A percentile compares a stretch with the other conserved stretches of the same genome.
Conservation (phyloP, 2,329 filamentous ascomycete genomes). For the Mariannaea elegans region DNA sequence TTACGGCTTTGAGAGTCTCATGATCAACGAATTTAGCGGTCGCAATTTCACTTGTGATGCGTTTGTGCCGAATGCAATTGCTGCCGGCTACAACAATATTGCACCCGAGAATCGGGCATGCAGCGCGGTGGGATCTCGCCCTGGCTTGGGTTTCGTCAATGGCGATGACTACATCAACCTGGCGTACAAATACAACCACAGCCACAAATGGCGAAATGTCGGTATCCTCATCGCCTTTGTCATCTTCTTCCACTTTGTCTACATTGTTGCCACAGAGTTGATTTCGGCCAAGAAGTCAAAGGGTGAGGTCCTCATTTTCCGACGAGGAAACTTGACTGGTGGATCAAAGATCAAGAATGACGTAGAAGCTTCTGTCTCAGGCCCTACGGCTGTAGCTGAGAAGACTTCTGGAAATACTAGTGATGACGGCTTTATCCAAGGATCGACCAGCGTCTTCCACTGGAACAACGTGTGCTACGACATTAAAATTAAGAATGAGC, state of each 20-base stretch:
- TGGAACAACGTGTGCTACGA: slow-evolving; percentile 80
- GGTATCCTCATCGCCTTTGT: slow-evolving; percentile 64
- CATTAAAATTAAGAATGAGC: slow-evolving; percentile 73
- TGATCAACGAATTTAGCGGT: slow-evolving; percentile 71
- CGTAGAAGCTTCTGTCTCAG: slow-evolving; percentile 28
- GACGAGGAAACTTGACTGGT: slow-evolving; percentile 48
- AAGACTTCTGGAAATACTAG: slow-evolving; percentile 20
- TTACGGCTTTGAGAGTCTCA: slow-evolving; percentile 72
- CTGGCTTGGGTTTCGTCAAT: slow-evolving; percentile 54
- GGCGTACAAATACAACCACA: slow-evolving; percentile 56
- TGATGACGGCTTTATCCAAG: slow-evolving; percentile 34
- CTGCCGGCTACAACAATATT: slow-evolving; percentile 42
- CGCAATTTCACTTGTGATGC: slow-evolving; percentile 39
- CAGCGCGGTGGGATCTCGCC: slow-evolving; percentile 55
- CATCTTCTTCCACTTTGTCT: slow-evolving; percentile 56
- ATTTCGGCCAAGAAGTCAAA: slow-evolving; percentile 62
- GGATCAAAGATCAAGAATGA: slow-evolving; percentile 30
- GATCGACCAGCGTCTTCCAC: slow-evolving; percentile 62
- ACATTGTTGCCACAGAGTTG: slow-evolving; percentile 61
- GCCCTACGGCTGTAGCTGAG: slow-evolving; percentile 32
- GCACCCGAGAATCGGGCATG: slow-evolving; percentile 52
- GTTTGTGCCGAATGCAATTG: slow-evolving; percentile 38
- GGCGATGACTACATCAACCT: slow-evolving; percentile 58
- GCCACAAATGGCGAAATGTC: slow-evolving; percentile 64
- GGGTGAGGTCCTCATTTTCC: slow-evolving; percentile 69